Base-by-base conservation (phyloP, 2,329 filamentous ascomycete species). In the Ophiostoma fasciatum region DNA sequence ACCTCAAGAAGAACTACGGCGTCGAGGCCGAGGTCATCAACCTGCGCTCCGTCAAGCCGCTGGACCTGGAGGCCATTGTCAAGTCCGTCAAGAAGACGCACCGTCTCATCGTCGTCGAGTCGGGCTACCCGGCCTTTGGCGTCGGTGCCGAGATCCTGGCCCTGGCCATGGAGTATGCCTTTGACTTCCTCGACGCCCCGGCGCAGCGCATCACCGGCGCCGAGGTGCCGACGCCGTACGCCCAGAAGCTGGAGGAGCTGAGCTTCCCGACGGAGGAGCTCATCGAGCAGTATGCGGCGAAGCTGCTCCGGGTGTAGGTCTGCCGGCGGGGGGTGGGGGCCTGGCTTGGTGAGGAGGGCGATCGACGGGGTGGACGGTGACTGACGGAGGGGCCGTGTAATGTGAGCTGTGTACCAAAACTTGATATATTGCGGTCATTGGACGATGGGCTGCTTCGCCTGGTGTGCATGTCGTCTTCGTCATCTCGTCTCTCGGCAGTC, bases 51-150 rank as follows among this genome's bases (percentile, higher is more conserved):
- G 66, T 98, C 64, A 98, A 96, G 72, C 90, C 90, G 29, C 73
- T 98, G 47, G 90, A 98, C 53, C 71, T 98, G 41, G 87, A 96
- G 62, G 72, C 84, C 47, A 96, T 98, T 52, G 70, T 96, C 61
- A 85, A 92, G 60, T 94, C 87, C 11, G 78, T 98, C 57, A 96
- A 98, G 82, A 98, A 98, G 79, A 98, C 90, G 14, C 80, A 82
- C 58, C 82, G 80, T 53, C 74, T 98, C 44, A 71, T 98, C 59
- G 77, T 76, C 28, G 84, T 98, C 49, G 88, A 96, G 64, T 94
- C 85, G 39, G 90, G 88, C 46, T 98, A 87, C 74, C 90, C 90
- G 45, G 82, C 83, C 52, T 98, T 87, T 56, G 90, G 90, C 57
- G 84, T 98, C 48, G 74, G 78, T 41, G 74, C 88, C 39, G 90